Conservation (phyloP, 352 stramenopile species). For the Phytophthora syringae region DNA sequence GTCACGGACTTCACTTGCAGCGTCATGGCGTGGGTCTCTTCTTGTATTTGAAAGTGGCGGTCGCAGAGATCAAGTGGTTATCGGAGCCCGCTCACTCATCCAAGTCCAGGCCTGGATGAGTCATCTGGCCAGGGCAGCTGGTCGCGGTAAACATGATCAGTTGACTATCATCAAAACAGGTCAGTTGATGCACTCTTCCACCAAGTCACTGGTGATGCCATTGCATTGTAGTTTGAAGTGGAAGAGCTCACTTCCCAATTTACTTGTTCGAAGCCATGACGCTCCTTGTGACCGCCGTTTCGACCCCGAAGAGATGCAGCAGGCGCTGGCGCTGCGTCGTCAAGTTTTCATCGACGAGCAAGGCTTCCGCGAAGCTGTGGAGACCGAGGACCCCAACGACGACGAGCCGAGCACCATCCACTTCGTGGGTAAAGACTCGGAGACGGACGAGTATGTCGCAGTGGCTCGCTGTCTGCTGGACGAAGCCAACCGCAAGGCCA, state of each 20-base stretch:
- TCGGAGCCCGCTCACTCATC: conserved; percentile 19
- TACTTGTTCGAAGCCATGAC: conserved; percentile 37
- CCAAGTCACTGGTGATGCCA: conserved; percentile 2
- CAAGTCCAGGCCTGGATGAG: no score
- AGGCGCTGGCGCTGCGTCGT: conserved; percentile 50
- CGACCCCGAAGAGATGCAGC: conserved; percentile 49
- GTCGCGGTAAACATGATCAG: neutral
- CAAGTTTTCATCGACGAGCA: conserved; percentile 71
- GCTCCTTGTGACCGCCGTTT: conserved; percentile 49
- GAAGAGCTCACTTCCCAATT: conserved; percentile 17
- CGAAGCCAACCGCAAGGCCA: conserved; percentile 50
- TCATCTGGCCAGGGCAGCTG: conserved; percentile 3
- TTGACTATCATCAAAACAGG: conserved; percentile 30
- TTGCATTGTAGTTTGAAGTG: no score
- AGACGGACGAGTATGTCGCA: conserved; percentile 65
- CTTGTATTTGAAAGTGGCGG: conserved; percentile 6
- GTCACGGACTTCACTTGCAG: conserved; percentile 48
- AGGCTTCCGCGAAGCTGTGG: conserved; percentile 44
- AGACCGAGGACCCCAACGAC: conserved; percentile 56
- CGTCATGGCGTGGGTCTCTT: conserved; percentile 25
- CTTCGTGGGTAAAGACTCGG: conserved; percentile 64
- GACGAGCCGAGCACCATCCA: conserved; percentile 58
- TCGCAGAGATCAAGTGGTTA: neutral
- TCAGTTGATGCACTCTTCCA: conserved; percentile 19
- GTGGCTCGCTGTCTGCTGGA: conserved; percentile 57